A percentile compares a stretch with the other conserved stretches of the same genome.
Conservation (phyloP, 345 rosid genomes). For the Cardamine occulta region DNA sequence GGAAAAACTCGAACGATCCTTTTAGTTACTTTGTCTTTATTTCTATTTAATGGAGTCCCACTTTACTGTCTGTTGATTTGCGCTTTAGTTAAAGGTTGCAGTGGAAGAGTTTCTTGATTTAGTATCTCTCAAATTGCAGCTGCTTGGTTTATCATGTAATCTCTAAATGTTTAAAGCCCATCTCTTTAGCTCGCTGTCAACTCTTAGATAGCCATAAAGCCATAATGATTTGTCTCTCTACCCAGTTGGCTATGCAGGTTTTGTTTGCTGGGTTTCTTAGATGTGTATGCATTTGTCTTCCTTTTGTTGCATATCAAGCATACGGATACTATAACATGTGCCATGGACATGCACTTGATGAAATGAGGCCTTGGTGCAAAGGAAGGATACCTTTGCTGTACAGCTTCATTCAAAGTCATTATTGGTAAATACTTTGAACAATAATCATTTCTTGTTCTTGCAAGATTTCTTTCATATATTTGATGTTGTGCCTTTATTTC, state of each 20-base stretch:
- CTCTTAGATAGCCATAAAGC: neutral
- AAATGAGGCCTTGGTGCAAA: slow-evolving; percentile 88
- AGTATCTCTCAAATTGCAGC: neutral
- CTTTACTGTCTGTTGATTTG: neutral
- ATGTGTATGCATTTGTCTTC: slow-evolving; percentile 62
- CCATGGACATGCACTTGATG: slow-evolving; percentile 55
- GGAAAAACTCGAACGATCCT: neutral
- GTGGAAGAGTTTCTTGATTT: slow-evolving; percentile 1
- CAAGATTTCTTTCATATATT: neutral
- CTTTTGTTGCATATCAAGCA: slow-evolving; percentile 82
- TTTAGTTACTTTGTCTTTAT: neutral
- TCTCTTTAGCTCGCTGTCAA: neutral
- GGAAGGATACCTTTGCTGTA: slow-evolving; percentile 74
- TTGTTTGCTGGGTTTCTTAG: slow-evolving; percentile 63
- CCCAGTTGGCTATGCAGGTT: slow-evolving; percentile 64
- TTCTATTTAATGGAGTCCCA: neutral
- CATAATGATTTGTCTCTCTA: slow-evolving; percentile 27
- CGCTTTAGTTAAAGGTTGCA: neutral
- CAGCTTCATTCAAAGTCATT: slow-evolving; percentile 84
- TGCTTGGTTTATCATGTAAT: slow-evolving; percentile 6
- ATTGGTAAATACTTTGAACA: slow-evolving; percentile 60
- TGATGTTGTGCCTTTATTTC: slow-evolving; percentile 9
- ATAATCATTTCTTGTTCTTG: slow-evolving; percentile 17
- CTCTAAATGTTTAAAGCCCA: neutral
- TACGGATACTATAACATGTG: slow-evolving; percentile 81